phyloP scores from a whole-genome alignment of 1,284 basidiomycete genomes.

The Boletus albobrunnescens region DNA sequence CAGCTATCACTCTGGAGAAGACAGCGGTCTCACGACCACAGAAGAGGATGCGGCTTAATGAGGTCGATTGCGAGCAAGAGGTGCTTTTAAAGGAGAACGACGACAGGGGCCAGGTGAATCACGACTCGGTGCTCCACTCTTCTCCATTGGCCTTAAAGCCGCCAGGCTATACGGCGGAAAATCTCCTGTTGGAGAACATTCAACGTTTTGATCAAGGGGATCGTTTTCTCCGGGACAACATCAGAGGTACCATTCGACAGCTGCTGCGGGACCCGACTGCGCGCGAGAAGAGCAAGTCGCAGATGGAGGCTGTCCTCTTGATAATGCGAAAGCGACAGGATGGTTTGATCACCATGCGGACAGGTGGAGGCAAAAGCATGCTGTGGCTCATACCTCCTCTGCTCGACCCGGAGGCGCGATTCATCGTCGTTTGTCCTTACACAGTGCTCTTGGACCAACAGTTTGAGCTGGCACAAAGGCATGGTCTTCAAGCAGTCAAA shows the following conservation, averaged over 20 bases:
- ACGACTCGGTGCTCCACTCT: not conserved
- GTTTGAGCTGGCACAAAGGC: not conserved
- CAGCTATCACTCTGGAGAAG: not conserved
- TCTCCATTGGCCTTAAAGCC: not conserved
- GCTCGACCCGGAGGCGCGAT: not conserved
- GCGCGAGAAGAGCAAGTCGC: not conserved
- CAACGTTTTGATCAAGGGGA: not conserved
- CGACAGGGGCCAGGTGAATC: too few relatives aligned
- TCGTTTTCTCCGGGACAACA: not conserved
- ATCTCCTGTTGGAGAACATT: not conserved
- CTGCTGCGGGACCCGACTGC: not conserved
- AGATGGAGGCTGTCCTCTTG: conserved; percentile 4
- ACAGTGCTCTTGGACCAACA: conserved; percentile 6
- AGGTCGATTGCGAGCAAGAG: not conserved
- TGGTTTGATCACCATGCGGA: conserved; percentile 7
- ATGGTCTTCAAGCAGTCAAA: not conserved
- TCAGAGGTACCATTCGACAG: not conserved
- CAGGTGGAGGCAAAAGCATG: conserved; percentile 11
- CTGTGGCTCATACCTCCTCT: conserved; percentile 4
- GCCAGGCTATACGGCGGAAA: not conserved
- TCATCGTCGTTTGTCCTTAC: conserved; percentile 9
- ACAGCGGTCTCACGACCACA: not conserved
- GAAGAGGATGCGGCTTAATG: not conserved
- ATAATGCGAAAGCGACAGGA: not conserved
- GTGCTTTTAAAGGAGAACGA: not conserved